These are phyloP conservation scores for Pestalotiopsis sp. DNA, from an alignment of 2,329 filamentous ascomycete species.

Conservation along the genomic window DNA sequence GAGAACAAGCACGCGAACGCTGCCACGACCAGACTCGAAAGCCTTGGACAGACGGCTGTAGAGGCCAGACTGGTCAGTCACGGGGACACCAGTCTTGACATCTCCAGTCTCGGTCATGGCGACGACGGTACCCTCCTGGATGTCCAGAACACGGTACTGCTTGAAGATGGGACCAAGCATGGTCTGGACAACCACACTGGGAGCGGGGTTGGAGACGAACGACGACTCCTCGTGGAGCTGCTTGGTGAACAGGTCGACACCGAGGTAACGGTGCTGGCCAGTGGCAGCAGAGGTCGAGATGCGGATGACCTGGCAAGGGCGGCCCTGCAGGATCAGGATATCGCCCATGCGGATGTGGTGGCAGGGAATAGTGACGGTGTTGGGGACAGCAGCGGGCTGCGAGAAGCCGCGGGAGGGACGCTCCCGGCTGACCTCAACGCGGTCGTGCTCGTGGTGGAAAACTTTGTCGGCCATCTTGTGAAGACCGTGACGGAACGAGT, in stretches of 20 bases:
- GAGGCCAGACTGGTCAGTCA: constrained; percentile 94
- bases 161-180: constrained; percentile 99
- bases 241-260: constrained; percentile 99
- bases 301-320: constrained; percentile 99
- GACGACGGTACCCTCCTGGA: constrained; percentile 81
- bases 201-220: constrained; percentile 95
- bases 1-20: constrained; percentile 93
- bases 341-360: constrained; percentile 99
- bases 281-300: constrained; percentile 98
- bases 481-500: constrained; percentile 58
- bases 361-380: constrained; percentile 97
- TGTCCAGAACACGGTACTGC: constrained; percentile 99
- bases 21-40: constrained; percentile 91
- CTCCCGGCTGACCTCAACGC: constrained; percentile 20
- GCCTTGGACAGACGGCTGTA: constrained; percentile 78
- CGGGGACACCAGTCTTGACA: constrained; percentile 92
- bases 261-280: constrained; percentile 98
- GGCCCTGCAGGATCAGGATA: constrained; percentile 97
- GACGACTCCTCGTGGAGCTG: constrained; percentile 98
- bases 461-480: constrained; percentile 62
- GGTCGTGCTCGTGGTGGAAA: constrained; percentile 52
- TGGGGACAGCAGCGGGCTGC: constrained; percentile 48
- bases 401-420: not conserved
- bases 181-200: constrained; percentile 97
- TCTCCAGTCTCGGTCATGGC: constrained; percentile 99